Base-by-base conservation (phyloP, 208 protist genomes). In the Trypanosoma caninum region DNA sequence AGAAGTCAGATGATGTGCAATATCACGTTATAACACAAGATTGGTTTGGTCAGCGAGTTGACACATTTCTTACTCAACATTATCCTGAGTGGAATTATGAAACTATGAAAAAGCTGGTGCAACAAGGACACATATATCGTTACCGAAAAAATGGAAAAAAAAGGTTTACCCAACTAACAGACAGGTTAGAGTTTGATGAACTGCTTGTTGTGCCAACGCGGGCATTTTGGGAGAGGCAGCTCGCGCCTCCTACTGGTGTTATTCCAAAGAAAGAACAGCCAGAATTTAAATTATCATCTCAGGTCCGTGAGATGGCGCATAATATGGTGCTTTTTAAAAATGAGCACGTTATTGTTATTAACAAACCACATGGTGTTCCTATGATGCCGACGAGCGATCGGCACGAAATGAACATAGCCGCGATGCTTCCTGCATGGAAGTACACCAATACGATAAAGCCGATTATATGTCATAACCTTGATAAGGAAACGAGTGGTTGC, bases 311-410 rank as follows among this genome's bases (percentile, higher is more conserved):
- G 59, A 83, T 79, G 72, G 89, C 90, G 33, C 85, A 91, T 59
- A 76, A 88, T 38, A 95, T 95, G 91, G 89, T 97, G 30, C 70
- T 97, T 13, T 97, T 96, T 69, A 97, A 94, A 70, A 97, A 96
- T 61, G 87, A 97, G 52, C 84, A 97, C 59, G 87, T 96, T 30
- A 84, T 97, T 60, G 91, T 97, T 18, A 90, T 97, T 54, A 97
- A 97, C 72, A 97, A 97, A 60, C 93, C 93, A 20, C 77, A 72
- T 64, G 91, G 89, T 33, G 58, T 97, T 54, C 88, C 91, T 3
- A 96, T 96, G 69, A 91, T 92, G 84, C 89, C 89, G 6, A 93
- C 89, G 16, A 76, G 53, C 53, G 83, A 89, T 51, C 76, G 81
- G 13, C 69, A 89, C 23, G 83, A 85, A 18, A 91, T 97, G 83